phyloP scores from a whole-genome alignment of 805 yeast species.

The Jamesozyma piceae region DNA sequence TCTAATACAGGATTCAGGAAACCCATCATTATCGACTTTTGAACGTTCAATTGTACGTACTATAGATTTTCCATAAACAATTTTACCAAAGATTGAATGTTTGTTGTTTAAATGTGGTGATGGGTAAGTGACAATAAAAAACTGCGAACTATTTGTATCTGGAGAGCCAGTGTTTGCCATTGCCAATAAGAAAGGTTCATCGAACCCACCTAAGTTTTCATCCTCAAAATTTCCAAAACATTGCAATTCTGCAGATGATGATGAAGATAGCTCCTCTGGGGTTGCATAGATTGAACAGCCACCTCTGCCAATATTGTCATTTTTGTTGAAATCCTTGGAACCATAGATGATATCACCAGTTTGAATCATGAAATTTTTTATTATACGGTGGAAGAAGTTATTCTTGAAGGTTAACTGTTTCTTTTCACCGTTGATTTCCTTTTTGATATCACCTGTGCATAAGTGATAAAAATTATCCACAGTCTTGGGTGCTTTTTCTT shows the following conservation, averaged over 20 bases:
- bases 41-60: constrained; percentile 55
- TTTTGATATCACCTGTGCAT: constrained; percentile 32
- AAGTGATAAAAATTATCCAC: constrained; percentile 41
- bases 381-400: constrained; percentile 50
- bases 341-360: constrained; percentile 51
- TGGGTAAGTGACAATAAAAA: constrained; percentile 60
- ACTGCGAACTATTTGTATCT: constrained; percentile 52
- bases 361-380: constrained; percentile 63
- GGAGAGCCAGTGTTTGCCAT: constrained; percentile 51
- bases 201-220: constrained; percentile 42
- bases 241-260: constrained; percentile 6
- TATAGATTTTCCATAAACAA: constrained; percentile 58
- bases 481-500: constrained; percentile 47
- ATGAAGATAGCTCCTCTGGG: constrained; percentile 13
- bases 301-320: constrained; percentile 33
- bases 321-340: constrained; percentile 16
- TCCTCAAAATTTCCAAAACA: constrained; percentile 40
- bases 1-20: constrained; percentile 34
- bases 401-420: constrained; percentile 31
- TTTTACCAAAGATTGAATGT: constrained; percentile 70
- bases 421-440: constrained; percentile 13
- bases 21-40: constrained; percentile 37
- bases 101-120: constrained; percentile 68
- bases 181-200: constrained; percentile 43
- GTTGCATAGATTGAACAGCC: constrained; percentile 38